Evolutionary conservation across 768 basidiomycete species (phyloP).

Genomic region (Rubroboletus pulcherrimus): DNA sequence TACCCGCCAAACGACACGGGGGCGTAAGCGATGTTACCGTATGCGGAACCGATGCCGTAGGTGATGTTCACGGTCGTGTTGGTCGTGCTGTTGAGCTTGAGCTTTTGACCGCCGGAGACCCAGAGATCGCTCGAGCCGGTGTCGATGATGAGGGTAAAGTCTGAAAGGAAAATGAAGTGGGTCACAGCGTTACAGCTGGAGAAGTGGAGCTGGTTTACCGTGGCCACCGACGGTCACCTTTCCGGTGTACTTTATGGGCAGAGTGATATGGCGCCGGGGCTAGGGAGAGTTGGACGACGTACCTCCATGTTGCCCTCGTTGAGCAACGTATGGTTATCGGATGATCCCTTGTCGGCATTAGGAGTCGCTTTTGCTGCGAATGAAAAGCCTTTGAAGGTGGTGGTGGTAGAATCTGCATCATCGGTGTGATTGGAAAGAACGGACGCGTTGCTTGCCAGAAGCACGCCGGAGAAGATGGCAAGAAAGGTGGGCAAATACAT

Average conservation of each 20-base stretch:
- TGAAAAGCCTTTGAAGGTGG: conserved; percentile 16
- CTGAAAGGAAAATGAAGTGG: conserved; percentile 7
- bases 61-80: conserved; percentile 29
- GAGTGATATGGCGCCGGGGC: not conserved
- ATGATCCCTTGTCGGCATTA: conserved; percentile 16
- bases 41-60: conserved; percentile 39
- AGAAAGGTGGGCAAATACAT: conserved; percentile 18
- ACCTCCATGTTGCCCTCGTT: conserved; percentile 29
- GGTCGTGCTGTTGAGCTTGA: conserved; percentile 30
- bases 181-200: too few species aligned
- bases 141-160: conserved; percentile 27
- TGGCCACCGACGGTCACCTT: conserved; percentile 29
- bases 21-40: conserved; percentile 35
- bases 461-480: conserved; percentile 16
- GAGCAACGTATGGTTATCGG: conserved; percentile 21
- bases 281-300: conserved; percentile 1
- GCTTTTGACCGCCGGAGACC: conserved; percentile 16
- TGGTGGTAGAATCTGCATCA: not conserved
- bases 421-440: conserved; percentile 7
- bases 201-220: conserved; percentile 13
- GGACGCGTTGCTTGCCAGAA: conserved; percentile 33
- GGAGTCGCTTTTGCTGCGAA: conserved; percentile 19
- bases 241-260: conserved; percentile 23
- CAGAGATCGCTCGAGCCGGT: conserved; percentile 33
- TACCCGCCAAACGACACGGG: conserved; percentile 36